phyloP scores from a whole-genome alignment of 257 asterid genomes.

The Nyctanthes arbortristis region DNA sequence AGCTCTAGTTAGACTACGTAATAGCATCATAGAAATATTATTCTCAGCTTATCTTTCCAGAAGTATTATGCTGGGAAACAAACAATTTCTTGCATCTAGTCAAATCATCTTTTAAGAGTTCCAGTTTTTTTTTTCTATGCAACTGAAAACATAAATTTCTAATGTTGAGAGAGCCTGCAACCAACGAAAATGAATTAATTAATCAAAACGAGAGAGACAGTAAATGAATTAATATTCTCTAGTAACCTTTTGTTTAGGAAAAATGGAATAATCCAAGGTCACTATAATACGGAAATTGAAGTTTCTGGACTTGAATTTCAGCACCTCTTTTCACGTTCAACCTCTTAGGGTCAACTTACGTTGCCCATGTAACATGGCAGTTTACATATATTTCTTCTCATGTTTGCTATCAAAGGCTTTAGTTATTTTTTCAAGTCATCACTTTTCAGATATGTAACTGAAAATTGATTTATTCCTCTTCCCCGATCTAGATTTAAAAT shows the following conservation, averaged over 20 bases:
- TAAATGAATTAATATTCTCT: not conserved
- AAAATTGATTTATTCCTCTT: not conserved
- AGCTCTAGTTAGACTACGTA: not conserved
- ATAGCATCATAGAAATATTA: not conserved
- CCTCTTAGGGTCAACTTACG: not conserved
- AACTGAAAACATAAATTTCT: not conserved
- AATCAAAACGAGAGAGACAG: not conserved
- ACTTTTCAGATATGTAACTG: slow-evolving; percentile 5
- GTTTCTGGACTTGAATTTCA: not conserved
- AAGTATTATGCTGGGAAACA: not conserved
- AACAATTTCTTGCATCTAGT: not conserved
- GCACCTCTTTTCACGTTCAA: not conserved
- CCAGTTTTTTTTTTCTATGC: not conserved
- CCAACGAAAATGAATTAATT: not conserved
- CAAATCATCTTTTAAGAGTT: not conserved
- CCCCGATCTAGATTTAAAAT: not conserved
- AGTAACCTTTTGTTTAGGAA: not conserved
- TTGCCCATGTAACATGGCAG: not conserved
- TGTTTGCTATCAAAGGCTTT: not conserved
- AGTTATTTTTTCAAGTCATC: not conserved
- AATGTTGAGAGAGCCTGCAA: not conserved
- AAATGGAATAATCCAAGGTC: not conserved
- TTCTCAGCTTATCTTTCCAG: not conserved
- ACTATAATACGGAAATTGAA: not conserved
- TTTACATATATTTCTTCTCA: not conserved